phyloP scores from a whole-genome alignment of 2,329 filamentous ascomycete genomes.

The Shiraia bambusicola region DNA sequence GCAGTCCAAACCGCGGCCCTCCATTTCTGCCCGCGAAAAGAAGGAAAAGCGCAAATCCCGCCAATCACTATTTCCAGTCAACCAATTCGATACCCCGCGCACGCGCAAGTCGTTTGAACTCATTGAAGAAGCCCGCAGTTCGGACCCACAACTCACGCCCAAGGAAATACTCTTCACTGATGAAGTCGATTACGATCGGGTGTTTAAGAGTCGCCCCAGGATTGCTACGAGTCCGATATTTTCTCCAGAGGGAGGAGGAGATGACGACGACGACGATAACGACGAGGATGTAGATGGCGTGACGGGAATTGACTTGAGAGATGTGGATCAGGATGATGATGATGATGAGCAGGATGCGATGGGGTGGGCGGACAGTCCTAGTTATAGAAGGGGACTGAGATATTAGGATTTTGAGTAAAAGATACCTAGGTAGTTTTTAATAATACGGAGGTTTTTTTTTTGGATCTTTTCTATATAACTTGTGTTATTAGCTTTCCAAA shows the following conservation, averaged over 20 bases:
- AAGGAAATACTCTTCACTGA: slow-evolving; percentile 70
- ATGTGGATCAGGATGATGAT: slow-evolving; percentile 33
- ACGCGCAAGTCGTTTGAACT: slow-evolving; percentile 32
- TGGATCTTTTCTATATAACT: too few species aligned
- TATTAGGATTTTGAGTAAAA: not conserved
- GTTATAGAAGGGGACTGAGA: slow-evolving; percentile 19
- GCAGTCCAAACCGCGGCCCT: slow-evolving; percentile 38
- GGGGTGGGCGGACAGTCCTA: slow-evolving; percentile 37
- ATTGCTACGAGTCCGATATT: slow-evolving; percentile 72
- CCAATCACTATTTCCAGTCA: slow-evolving; percentile 51
- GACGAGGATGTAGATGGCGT: slow-evolving; percentile 26
- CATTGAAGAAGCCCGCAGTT: slow-evolving; percentile 22
- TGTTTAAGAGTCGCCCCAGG: slow-evolving; percentile 82
- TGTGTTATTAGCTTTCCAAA: too few species aligned
- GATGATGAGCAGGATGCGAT: slow-evolving; percentile 28
- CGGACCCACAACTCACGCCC: slow-evolving; percentile 49
- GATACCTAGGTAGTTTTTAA: too few species aligned
- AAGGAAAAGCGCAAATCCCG: slow-evolving; percentile 23
- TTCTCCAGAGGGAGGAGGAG: slow-evolving; percentile 14
- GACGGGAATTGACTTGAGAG: slow-evolving; percentile 35
- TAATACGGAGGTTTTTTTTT: too few species aligned
- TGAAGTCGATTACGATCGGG: slow-evolving; percentile 73
- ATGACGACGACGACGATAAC: slow-evolving; percentile 7
- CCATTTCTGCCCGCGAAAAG: slow-evolving; percentile 16
- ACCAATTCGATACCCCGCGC: slow-evolving; percentile 58